Evolutionary conservation across 2,329 filamentous ascomycete species (phyloP), one percentile per base, ranked within the genome.

Genomic region (Venturia carpophila): DNA sequence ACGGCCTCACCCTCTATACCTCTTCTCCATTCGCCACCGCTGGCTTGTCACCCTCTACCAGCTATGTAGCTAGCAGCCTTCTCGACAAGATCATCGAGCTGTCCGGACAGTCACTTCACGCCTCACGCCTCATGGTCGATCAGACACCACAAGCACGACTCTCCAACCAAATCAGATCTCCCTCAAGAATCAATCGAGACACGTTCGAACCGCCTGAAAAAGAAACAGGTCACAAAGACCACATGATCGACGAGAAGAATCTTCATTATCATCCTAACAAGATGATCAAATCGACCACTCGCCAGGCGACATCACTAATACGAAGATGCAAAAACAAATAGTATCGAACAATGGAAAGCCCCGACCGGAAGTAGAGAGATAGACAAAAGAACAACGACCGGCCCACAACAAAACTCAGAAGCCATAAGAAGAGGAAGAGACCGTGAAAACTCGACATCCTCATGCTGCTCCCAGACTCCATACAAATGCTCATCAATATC

Each of bases 401-500:
- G 10, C 21, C 47, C 21, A 52, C 27, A 27, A 52, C 19, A 27
- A 13, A 21, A 52, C 21, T 21, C 47, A 4, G 39, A 41, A 9
- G 10, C 39, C 39, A 34, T 34, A 34, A 34, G n/a, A 52, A 52
- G 24, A 52, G 27, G 47, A 52, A 52, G 24, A 52, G 47, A 52
- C 47, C 47, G 47, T 27, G 3, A 52, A 52, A 21, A 52, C 47
- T 21, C 3, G 10, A 13, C 47, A 52, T 7, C 47, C 19, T 49
- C 45, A 49, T 49, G n/a, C 11, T 41, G 30, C 30, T 41, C 52
- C 15, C 27, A 19, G 19, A 58, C 52, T 7, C 52, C 52, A 58
- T 58, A 27, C 47, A 27, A 52, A 52, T 52, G 47, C 47, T 52
- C 52, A 37, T 58, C 52, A 58, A 58, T 24, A 58, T 58, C 52